These are phyloP conservation scores for Conticribra weissflogii DNA, from an alignment of 108 stramenopile species.

Conservation along the genomic window DNA sequence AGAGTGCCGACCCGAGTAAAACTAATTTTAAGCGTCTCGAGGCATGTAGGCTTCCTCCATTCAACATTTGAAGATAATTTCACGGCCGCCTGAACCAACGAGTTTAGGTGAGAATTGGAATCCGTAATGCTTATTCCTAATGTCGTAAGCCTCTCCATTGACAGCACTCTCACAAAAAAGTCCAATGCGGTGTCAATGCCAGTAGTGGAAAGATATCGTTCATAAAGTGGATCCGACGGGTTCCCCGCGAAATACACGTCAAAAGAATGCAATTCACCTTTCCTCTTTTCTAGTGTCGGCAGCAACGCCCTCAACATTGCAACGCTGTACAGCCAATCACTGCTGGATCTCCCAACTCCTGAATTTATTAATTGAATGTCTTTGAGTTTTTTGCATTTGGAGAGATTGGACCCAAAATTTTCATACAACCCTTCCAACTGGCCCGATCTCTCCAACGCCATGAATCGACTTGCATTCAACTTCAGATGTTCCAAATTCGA, in stretches of 20 bases:
- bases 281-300: neutral
- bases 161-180: conserved; percentile 3
- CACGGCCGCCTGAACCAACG: neutral
- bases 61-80: neutral
- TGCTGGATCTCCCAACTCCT: conserved; percentile 16
- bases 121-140: conserved; percentile 2
- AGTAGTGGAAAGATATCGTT: neutral
- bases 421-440: conserved; percentile 27
- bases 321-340: conserved; percentile 14
- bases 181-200: conserved; percentile 17
- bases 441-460: conserved; percentile 7
- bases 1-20: neutral
- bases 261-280: neutral
- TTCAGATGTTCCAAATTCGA: conserved; percentile 17
- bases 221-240: conserved; percentile 16
- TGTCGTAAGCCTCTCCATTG: conserved; percentile 3
- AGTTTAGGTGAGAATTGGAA: conserved; percentile 12
- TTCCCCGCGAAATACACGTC: conserved; percentile 2
- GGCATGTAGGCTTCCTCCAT: neutral
- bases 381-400: conserved; percentile 18
- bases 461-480: conserved; percentile 14
- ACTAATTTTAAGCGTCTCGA: conserved; percentile 5
- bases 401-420: conserved; percentile 16
- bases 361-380: conserved; percentile 7
- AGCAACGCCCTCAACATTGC: conserved; percentile 13